Base-by-base conservation (phyloP, 495 filamentous ascomycete genomes). In the Margaritispora aquatica region DNA sequence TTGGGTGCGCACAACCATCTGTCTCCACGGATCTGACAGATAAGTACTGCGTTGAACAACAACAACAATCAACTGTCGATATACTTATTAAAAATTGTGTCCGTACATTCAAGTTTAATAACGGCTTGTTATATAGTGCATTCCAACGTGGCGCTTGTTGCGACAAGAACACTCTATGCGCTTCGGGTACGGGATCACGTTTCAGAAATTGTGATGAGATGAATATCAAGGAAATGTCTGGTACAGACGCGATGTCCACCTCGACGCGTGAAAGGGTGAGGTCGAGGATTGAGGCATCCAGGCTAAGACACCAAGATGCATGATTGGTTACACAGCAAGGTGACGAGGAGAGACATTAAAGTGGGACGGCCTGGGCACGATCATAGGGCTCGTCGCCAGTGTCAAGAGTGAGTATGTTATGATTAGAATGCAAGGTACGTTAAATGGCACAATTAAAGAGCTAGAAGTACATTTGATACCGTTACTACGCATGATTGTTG, bases 381-480 rank as follows among this genome's bases (percentile, higher is more conserved):
- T n/a, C n/a, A n/a, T n/a, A n/a, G n/a, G n/a, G n/a, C n/a, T n/a
- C n/a, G n/a, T n/a, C n/a, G n/a, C n/a, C n/a, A n/a, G n/a, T n/a
- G n/a, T n/a, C n/a, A n/a, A n/a, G n/a, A n/a, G n/a, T n/a, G n/a
- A n/a, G n/a, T n/a, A n/a, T n/a, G n/a, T n/a, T n/a, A n/a, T n/a
- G n/a, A n/a, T n/a, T n/a, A n/a, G 48, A 3, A 23, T 10, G 24
- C 50, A 52, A 29, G 1, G 27, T 7, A 48, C 56, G 52, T 51
- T 29, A 62, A 31, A 24, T 66, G 41, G 52, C 54, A 65, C 58
- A 61, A 49, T 57, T 47, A 64, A 57, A 41, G 53, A 63, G 59
- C 62, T 65, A 68, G 65, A 65, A 59, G n/a, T 65, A 68, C 62
- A 68, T 51, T 62, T 44, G 65, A 62, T 58, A 59, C 54, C 62